These are phyloP conservation scores for Ophiostoma sp. DNA, from an alignment of 2,329 filamentous ascomycete species.

Conservation along the genomic window DNA sequence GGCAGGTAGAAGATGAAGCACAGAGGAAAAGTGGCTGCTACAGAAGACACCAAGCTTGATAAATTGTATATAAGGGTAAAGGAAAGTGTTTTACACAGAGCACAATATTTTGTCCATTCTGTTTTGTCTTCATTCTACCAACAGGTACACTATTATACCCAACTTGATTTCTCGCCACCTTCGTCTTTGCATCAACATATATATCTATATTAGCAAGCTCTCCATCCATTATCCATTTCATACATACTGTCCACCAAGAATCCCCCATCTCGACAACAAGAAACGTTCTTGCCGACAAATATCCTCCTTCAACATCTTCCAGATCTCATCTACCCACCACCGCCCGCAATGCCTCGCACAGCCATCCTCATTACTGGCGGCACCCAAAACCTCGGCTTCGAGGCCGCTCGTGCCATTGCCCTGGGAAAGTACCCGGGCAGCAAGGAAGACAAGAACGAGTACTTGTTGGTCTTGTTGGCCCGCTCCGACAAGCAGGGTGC, in stretches of 20 bases:
- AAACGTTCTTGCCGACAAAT: too few species aligned
- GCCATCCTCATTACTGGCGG: slow-evolving; percentile 25
- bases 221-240: background rate
- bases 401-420: slow-evolving; percentile 24
- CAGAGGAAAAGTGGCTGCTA: background rate
- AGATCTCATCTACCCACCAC: background rate
- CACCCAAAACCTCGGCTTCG: slow-evolving; percentile 22
- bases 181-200: too few species aligned
- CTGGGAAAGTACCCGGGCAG: slow-evolving; percentile 10
- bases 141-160: too few species aligned
- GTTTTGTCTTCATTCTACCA: too few species aligned
- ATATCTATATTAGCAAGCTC: too few species aligned
- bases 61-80: background rate
- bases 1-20: background rate
- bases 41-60: background rate
- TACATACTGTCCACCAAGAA: background rate
- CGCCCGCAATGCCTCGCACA: slow-evolving; percentile 1
- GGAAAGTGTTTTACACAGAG: background rate
- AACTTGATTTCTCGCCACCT: too few species aligned
- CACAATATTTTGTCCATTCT: too few species aligned
- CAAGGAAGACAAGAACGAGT: slow-evolving; percentile 6
- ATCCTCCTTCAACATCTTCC: background rate
- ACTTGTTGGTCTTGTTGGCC: slow-evolving; percentile 4
- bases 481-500: slow-evolving; percentile 18
- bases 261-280: too few species aligned